These are phyloP conservation scores for Casuarina cunninghamiana DNA, from an alignment of 306 rosid genomes.

Conservation along the genomic window DNA sequence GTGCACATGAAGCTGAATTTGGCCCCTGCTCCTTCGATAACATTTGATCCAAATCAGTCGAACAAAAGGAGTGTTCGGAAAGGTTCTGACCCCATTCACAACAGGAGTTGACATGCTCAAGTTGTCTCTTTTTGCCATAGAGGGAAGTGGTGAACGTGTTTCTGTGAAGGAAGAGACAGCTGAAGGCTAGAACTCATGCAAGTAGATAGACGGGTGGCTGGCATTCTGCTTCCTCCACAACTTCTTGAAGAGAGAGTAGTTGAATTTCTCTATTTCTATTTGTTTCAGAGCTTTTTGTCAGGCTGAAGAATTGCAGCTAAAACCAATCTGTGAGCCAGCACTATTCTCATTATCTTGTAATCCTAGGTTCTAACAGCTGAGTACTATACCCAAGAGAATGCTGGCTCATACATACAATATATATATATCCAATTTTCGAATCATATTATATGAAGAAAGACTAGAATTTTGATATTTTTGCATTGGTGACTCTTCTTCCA, in stretches of 20 bases:
- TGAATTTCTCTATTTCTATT: conserved; percentile 28
- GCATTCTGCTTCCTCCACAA: conserved; percentile 24
- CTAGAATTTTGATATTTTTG: neutral
- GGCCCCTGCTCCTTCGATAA: conserved; percentile 72
- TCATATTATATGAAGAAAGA: conserved; percentile 21
- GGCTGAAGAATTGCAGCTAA: conserved; percentile 45
- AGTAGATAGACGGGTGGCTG: conserved; percentile 36
- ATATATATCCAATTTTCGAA: conserved; percentile 26
- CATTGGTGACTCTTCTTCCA: conserved; percentile 1
- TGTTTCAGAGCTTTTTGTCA: conserved; percentile 29
- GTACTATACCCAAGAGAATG: conserved; percentile 41
- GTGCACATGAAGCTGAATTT: conserved; percentile 45
- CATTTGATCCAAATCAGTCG: conserved; percentile 66
- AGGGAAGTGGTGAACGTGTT: conserved; percentile 28
- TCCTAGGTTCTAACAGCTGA: conserved; percentile 49
- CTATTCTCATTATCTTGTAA: conserved; percentile 43
- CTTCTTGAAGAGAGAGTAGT: conserved; percentile 24
- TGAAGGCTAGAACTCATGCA: conserved; percentile 28
- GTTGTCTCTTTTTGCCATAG: conserved; percentile 16
- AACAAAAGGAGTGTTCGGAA: conserved; percentile 65
- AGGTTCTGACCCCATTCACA: conserved; percentile 97
- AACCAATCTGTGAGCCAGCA: conserved; percentile 39
- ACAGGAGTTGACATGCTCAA: conserved; percentile 58
- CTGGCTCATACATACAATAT: conserved; percentile 44
- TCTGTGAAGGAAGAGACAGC: conserved; percentile 25